Base-by-base conservation (phyloP, 352 stramenopile genomes). In the Phytophthora nicotianae region DNA sequence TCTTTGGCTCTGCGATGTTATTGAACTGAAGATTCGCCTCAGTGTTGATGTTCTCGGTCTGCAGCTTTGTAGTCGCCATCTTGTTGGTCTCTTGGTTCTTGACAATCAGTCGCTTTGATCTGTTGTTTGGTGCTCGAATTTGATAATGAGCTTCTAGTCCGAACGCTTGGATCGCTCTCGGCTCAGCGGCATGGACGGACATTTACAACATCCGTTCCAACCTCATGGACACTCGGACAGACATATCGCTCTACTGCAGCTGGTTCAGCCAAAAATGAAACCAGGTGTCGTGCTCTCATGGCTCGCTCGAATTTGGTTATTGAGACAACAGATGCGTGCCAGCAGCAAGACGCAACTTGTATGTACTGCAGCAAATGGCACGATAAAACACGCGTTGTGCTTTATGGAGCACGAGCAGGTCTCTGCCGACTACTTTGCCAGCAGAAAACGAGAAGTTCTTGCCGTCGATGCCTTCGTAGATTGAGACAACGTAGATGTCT, bases 251-350 rank as follows among this genome's bases (percentile, higher is more conserved):
- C 10, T 16, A 13, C 4, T n/a, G 32, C 32, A 17, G 32, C 32
- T n/a, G 32, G 32, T 32, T 32, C 29, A 35, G 29, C 29, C 29
- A 35, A 35, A 35, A 35, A 10, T 35, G 21, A 42, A 24, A 64
- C 53, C 60, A 68, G 45, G 60, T 68, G 60, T 10, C 40, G 10
- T 50, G 46, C 60, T 60, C 41, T 54, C 58, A 54, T 65, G 50
- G 58, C 49, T 54, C 26, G 14, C 59, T 58, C 7, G 29, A 21
- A 23, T 54, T 55, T 50, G 27, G 26, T 11, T 40, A 68, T 62
- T 68, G 37, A 63, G 53, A 68, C 60, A 64, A 53, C 53, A 56
- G 46, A 58, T 63, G 45, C 59, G 60, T 63, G 52, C 52, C 43
- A 42, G 9, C 29, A 48, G 24, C 29, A 47, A 43, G 55, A 9